Percentiles rank a stretch among this genome's conserved stretches.
These are phyloP conservation scores for Uromyces viciae-fabae DNA, from an alignment of 1,284 basidiomycete genomes.

Conservation along the genomic window DNA sequence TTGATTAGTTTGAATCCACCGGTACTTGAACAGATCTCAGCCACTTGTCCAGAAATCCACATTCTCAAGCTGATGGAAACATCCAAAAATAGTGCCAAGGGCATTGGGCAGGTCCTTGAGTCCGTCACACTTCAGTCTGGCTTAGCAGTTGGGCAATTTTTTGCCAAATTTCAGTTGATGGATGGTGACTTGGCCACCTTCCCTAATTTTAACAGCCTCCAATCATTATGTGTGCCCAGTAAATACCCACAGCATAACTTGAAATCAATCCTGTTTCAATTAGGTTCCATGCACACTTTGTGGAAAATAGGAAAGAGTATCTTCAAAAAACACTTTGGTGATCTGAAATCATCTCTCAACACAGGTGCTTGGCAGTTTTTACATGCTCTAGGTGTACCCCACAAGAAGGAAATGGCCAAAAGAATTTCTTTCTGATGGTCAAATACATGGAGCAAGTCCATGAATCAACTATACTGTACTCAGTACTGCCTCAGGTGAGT, in stretches of 20 bases:
- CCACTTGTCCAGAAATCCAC: not conserved
- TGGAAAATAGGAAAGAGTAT: not conserved
- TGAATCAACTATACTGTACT: not conserved
- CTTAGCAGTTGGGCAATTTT: not conserved
- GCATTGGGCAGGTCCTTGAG: not conserved
- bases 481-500: not conserved
- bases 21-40: not conserved
- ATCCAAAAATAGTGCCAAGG: not conserved
- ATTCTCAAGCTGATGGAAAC: conserved; percentile 5
- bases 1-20: not conserved
- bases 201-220: conserved; percentile 1
- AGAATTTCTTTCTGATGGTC: not conserved
- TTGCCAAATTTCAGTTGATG: not conserved
- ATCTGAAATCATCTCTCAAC: not conserved
- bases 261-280: not conserved
- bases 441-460: not conserved
- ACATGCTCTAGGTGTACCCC: not conserved
- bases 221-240: not conserved
- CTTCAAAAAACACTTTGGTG: not conserved
- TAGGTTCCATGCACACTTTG: not conserved
- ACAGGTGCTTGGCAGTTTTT: conserved; percentile 7
- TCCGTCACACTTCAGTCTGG: not conserved
- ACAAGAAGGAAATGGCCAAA: not conserved
- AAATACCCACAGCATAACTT: not conserved
- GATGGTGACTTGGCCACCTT: not conserved